Conservation (phyloP, 2,329 filamentous ascomycete species). For the Paracorniculantispora psalliotae region DNA sequence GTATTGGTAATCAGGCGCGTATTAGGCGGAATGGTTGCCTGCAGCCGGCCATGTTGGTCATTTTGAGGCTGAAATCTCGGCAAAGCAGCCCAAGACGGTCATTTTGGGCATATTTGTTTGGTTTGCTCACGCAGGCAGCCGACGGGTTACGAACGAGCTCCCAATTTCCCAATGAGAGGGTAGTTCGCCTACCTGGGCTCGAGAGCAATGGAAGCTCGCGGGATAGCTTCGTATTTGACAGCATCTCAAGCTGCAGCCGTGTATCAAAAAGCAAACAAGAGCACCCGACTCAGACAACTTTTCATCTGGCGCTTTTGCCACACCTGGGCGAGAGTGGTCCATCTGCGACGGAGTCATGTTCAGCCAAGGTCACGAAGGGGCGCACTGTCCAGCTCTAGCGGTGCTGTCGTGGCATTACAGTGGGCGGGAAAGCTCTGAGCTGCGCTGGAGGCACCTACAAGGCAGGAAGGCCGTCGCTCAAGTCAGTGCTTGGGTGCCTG, state of each 20-base stretch:
- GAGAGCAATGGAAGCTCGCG: background rate
- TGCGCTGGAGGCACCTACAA: background rate
- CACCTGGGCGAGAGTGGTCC: background rate
- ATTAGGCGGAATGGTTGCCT: slow-evolving; percentile 1
- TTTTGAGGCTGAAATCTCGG: background rate
- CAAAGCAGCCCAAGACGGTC: background rate
- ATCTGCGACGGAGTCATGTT: background rate
- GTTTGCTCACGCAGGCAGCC: background rate
- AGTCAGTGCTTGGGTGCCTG: background rate
- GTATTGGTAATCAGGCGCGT: background rate
- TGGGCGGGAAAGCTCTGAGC: background rate
- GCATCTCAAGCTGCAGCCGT: background rate
- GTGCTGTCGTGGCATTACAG: background rate
- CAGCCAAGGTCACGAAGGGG: background rate
- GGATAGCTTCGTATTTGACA: background rate
- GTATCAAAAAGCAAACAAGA: background rate
- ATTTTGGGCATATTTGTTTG: background rate
- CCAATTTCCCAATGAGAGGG: background rate
- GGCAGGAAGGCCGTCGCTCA: background rate
- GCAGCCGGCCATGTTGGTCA: background rate
- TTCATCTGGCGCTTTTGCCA: background rate
- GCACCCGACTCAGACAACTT: background rate
- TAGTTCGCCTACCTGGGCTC: background rate
- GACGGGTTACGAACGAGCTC: background rate
- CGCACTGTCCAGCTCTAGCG: background rate